phyloP scores from a whole-genome alignment of 2,329 filamentous ascomycete genomes.

The Hypoxylon sp. region DNA sequence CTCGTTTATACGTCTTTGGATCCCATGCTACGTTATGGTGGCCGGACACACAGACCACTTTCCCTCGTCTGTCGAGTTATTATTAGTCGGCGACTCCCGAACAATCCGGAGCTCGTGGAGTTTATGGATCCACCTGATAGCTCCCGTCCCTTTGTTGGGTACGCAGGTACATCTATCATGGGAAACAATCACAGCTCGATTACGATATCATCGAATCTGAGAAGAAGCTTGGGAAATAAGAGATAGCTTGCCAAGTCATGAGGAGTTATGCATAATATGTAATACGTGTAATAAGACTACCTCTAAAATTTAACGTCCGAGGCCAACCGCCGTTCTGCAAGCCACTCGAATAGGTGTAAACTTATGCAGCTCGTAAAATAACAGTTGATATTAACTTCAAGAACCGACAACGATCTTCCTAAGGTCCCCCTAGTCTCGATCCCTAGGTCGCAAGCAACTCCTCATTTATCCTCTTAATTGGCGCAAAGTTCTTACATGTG shows the following conservation, averaged over 20 bases:
- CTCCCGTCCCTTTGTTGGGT: constrained; percentile 4
- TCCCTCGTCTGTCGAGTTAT: neutral
- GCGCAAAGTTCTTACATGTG: constrained; percentile 26
- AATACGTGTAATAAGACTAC: constrained; percentile 2
- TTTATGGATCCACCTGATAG: neutral
- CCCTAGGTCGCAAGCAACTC: constrained; percentile 18
- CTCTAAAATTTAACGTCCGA: constrained; percentile 4
- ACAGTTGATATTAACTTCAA: constrained; percentile 9
- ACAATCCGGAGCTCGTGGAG: constrained; percentile 21
- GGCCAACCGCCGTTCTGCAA: constrained; percentile 27
- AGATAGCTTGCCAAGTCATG: neutral
- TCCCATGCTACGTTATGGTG: constrained; percentile 13
- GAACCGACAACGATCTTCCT: constrained; percentile 14
- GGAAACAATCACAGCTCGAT: constrained; percentile 14
- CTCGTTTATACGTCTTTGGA: constrained; percentile 20
- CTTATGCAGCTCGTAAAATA: constrained; percentile 9
- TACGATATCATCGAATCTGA: constrained; percentile 11
- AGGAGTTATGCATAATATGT: constrained; percentile 9
- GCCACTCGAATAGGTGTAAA: constrained; percentile 12
- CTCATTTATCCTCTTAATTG: constrained; percentile 21
- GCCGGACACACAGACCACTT: constrained; percentile 27
- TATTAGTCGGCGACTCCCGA: constrained; percentile 35
- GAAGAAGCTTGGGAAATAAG: constrained; percentile 18
- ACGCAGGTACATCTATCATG: neutral
- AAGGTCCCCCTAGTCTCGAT: constrained; percentile 11